Evolutionary conservation across 768 basidiomycete genomes (phyloP).

Genomic region (Daedalea quercina): DNA sequence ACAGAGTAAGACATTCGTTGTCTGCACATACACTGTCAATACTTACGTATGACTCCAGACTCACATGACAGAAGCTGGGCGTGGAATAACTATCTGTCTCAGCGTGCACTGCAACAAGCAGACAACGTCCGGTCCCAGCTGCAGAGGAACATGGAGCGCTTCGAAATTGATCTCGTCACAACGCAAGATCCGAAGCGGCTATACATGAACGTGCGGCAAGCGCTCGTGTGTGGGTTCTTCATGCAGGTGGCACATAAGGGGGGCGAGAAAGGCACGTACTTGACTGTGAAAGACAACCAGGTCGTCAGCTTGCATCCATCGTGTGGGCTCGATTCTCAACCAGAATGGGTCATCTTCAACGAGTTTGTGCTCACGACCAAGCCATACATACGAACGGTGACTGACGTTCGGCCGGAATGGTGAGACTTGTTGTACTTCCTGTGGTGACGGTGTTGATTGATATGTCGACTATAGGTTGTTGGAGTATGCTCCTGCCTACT

Average conservation of each 20-base stretch:
- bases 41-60: too few relatives aligned
- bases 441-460: background rate
- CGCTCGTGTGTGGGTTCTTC: slow-evolving; percentile 90
- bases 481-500: slow-evolving; percentile 32
- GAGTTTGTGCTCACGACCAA: slow-evolving; percentile 91
- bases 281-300: slow-evolving; percentile 87
- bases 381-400: slow-evolving; percentile 86
- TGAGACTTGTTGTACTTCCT: slow-evolving; percentile 20
- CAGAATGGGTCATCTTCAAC: slow-evolving; percentile 91
- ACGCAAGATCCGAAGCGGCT: slow-evolving; percentile 47
- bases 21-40: too few relatives aligned
- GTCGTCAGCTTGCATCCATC: slow-evolving; percentile 77
- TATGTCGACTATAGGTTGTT: slow-evolving; percentile 40
- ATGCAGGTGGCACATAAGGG: slow-evolving; percentile 98
- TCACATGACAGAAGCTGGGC: slow-evolving; percentile 80
- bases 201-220: slow-evolving; percentile 70
- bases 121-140: slow-evolving; percentile 92
- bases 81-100: slow-evolving; percentile 84
- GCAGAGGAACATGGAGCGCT: slow-evolving; percentile 86
- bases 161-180: slow-evolving; percentile 71
- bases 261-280: slow-evolving; percentile 70
- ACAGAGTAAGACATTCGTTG: slow-evolving; percentile 46
- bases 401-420: slow-evolving; percentile 86
- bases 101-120: slow-evolving; percentile 78
- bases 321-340: slow-evolving; percentile 80